Evolutionary conservation across 768 basidiomycete genomes (phyloP).

Genomic region (Saitozyma podzolica): DNA sequence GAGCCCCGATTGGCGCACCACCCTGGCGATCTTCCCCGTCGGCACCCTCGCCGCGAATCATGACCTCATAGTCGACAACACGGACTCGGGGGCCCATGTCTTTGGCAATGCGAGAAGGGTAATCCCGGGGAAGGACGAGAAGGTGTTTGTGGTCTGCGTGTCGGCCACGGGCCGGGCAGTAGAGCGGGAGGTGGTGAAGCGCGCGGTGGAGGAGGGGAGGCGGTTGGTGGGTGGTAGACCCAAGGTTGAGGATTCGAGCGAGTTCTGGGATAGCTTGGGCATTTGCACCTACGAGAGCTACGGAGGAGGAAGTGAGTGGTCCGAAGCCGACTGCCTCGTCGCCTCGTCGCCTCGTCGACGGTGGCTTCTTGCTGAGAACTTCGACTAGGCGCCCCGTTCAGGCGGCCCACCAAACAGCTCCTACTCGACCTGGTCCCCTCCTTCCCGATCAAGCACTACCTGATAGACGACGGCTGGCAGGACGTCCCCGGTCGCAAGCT

Average conservation of each 20-base stretch:
- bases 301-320: neutral
- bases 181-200: constrained; percentile 17
- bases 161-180: constrained; percentile 4
- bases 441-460: constrained; percentile 33
- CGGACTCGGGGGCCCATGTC: neutral
- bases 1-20: constrained; percentile 14
- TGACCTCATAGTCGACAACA: constrained; percentile 19
- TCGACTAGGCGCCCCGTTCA: neutral
- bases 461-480: constrained; percentile 49
- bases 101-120: constrained; percentile 16
- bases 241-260: neutral
- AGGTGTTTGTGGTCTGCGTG: constrained; percentile 19
- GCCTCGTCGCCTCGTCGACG: no score
- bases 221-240: constrained; percentile 10
- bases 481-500: constrained; percentile 9
- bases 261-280: constrained; percentile 31
- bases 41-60: constrained; percentile 14
- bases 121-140: constrained; percentile 1
- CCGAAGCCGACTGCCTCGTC: no score
- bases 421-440: constrained; percentile 22
- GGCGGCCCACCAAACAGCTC: constrained; percentile 17
- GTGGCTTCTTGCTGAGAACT: neutral
- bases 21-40: constrained; percentile 27
- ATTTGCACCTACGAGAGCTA: constrained; percentile 39
- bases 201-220: constrained; percentile 24